Base-by-base conservation (phyloP, 129 eudicot genomes). In the Artemisia tridentata region DNA sequence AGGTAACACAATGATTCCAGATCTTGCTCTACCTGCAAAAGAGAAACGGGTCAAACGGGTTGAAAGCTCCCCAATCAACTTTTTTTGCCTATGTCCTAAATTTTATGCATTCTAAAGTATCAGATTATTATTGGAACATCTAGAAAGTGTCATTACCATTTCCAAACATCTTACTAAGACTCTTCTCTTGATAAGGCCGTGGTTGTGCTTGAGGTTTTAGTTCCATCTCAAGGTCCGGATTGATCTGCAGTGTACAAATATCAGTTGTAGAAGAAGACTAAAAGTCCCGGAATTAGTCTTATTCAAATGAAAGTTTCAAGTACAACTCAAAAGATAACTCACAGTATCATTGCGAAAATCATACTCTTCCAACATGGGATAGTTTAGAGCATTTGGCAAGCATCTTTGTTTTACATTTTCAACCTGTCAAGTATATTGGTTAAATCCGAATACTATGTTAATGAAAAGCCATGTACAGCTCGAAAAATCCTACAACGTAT, bases 91-190 rank as follows among this genome's bases (percentile, higher is more conserved):
- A 38, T 38, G 45, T 38, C 45, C 45, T 38, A 38, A 7, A 38
- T 38, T 38, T 11, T 38, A 38, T 38, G 45, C 1, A 38, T 38
- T 38, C 45, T 38, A 38, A 38, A 38, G 45, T 7, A 13, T 27
- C 43, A 3, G 48, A 15, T 29, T 3, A 61, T 23, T 23, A 14
- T 14, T 10, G 3, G 6, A 11, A 17, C 34, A 5, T 27, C 7
- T 11, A 13, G 11, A 21, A 25, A 61, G 14, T 61, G 16, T 61
- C 19, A 2, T 83, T 74, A 88, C 97, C 97, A 75, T 91, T 91
- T 74, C 97, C 97, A 80, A 91, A 91, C 97, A 91, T 91, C 80
- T 91, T 91, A 46, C 97, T 91, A 21, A 91, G 92, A 88, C 97
- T 91, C 82, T 88, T 91, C 59, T 88, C 96, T 80, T 91, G 97